These are phyloP conservation scores for Mortierella sp. DNA, from an alignment of 371 early-diverging fungal species.

Conservation along the genomic window DNA sequence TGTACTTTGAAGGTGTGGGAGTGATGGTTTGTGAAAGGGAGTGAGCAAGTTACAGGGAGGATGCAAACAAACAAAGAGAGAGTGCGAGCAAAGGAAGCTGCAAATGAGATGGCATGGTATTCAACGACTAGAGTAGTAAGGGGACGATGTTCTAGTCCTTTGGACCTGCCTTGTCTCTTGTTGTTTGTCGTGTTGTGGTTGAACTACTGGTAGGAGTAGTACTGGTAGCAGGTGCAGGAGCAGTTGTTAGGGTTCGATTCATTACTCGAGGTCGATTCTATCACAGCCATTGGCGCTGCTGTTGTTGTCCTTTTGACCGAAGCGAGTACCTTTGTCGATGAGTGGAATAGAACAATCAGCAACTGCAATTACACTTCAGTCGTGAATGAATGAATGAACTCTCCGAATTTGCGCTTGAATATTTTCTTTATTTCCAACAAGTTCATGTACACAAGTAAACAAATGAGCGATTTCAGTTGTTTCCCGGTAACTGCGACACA, in stretches of 20 bases:
- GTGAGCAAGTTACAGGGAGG: not conserved
- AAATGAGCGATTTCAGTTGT: not conserved
- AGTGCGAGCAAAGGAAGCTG: too few relatives aligned
- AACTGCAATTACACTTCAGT: too few relatives aligned
- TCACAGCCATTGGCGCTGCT: not conserved
- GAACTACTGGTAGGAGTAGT: too few relatives aligned
- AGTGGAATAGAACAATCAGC: not conserved
- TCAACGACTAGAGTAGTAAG: too few relatives aligned
- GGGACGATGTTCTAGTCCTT: too few relatives aligned
- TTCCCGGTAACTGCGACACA: not conserved
- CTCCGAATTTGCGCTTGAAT: not conserved
- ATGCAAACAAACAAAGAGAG: not conserved
- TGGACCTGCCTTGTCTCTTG: too few relatives aligned
- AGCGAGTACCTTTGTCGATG: too few relatives aligned
- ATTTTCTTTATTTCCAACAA: not conserved
- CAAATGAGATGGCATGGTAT: too few relatives aligned
- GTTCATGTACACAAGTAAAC: not conserved
- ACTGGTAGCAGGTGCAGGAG: not conserved
- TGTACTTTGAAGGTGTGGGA: not conserved
- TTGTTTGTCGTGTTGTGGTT: too few relatives aligned
- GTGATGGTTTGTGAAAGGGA: not conserved
- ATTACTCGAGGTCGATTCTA: not conserved
- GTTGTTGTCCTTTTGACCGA: not conserved
- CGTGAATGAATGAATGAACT: not conserved
- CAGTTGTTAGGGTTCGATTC: constrained; percentile 1